phyloP scores from a whole-genome alignment of 2,329 filamentous ascomycete species.

The Diplodia sapinea region DNA sequence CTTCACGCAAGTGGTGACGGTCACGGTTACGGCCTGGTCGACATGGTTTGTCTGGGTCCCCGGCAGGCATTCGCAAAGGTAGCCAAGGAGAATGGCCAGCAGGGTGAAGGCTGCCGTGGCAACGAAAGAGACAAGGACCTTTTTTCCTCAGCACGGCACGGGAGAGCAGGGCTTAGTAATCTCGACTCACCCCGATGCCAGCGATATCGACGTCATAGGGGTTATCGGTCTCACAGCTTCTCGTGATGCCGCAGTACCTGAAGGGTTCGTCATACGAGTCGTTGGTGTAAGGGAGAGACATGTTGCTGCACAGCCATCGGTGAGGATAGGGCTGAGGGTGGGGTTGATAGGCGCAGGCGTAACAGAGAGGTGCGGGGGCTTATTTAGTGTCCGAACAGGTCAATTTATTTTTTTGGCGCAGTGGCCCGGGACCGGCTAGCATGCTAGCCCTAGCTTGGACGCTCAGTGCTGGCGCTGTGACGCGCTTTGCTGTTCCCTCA shows the following conservation, averaged over 20 bases:
- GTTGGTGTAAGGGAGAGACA: slow-evolving; percentile 9
- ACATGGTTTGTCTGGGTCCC: slow-evolving; percentile 13
- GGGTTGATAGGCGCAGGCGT: not conserved
- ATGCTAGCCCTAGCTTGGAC: not conserved
- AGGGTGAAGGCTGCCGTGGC: slow-evolving; percentile 17
- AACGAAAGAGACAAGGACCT: slow-evolving; percentile 20
- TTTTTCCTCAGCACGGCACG: not conserved
- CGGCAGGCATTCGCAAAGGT: slow-evolving; percentile 16
- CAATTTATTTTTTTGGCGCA: not conserved
- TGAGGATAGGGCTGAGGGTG: not conserved
- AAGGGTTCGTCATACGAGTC: slow-evolving; percentile 2
- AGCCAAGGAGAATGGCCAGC: slow-evolving; percentile 12
- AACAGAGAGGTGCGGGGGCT: not conserved
- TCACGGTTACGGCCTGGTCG: slow-evolving; percentile 6
- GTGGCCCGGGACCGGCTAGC: not conserved
- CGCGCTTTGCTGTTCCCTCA: slow-evolving; percentile 45
- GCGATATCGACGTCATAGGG: slow-evolving; percentile 24
- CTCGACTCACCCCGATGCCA: slow-evolving; percentile 15
- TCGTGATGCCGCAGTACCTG: slow-evolving; percentile 11
- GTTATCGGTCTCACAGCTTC: slow-evolving; percentile 3
- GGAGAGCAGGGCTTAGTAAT: not conserved
- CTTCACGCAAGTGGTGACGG: slow-evolving; percentile 9
- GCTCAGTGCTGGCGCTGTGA: not conserved
- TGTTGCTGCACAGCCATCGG: not conserved
- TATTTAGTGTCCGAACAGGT: not conserved